phyloP scores from a whole-genome alignment of 1,284 basidiomycete species.

The Cystobasidium sp. region DNA sequence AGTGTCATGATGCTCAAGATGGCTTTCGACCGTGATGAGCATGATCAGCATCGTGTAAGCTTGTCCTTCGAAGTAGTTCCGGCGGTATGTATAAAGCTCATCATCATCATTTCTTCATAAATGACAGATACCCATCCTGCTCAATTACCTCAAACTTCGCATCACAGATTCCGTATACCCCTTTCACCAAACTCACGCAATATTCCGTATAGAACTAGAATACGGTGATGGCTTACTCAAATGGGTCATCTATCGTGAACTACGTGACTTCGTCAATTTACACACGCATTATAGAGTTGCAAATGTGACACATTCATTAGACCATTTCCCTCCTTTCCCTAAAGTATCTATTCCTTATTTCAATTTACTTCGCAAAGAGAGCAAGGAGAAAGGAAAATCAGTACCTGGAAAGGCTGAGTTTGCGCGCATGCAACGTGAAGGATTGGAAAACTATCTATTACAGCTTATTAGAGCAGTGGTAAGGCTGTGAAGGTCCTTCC shows the following conservation, averaged over 20 bases:
- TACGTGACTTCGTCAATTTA: conserved; percentile 87
- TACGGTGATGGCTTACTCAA: conserved; percentile 92
- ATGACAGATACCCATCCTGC: conserved; percentile 60
- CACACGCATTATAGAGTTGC: conserved; percentile 90
- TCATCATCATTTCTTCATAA: not conserved
- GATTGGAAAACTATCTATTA: conserved; percentile 85
- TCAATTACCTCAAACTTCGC: conserved; percentile 82
- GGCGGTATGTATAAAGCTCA: not conserved
- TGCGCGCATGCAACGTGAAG: conserved; percentile 75
- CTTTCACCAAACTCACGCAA: conserved; percentile 73
- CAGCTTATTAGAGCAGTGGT: conserved; percentile 87
- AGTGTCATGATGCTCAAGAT: conserved; percentile 77
- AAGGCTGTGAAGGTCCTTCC: too few relatives aligned
- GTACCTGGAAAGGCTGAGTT: conserved; percentile 70
- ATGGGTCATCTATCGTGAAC: conserved; percentile 95
- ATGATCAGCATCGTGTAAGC: conserved; percentile 72
- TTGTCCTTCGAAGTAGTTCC: conserved; percentile 62
- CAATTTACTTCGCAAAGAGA: conserved; percentile 65
- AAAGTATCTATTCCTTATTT: conserved; percentile 83
- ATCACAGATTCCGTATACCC: conserved; percentile 86
- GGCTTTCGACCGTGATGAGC: conserved; percentile 91
- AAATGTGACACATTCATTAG: conserved; percentile 62
- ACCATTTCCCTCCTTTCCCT: conserved; percentile 87
- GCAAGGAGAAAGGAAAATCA: conserved; percentile 58
- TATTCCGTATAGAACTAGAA: conserved; percentile 87